Evolutionary conservation across 2,329 filamentous ascomycete genomes (phyloP), one percentile per base, ranked within the genome.

Genomic region (Aaosphaeria arxii): DNA sequence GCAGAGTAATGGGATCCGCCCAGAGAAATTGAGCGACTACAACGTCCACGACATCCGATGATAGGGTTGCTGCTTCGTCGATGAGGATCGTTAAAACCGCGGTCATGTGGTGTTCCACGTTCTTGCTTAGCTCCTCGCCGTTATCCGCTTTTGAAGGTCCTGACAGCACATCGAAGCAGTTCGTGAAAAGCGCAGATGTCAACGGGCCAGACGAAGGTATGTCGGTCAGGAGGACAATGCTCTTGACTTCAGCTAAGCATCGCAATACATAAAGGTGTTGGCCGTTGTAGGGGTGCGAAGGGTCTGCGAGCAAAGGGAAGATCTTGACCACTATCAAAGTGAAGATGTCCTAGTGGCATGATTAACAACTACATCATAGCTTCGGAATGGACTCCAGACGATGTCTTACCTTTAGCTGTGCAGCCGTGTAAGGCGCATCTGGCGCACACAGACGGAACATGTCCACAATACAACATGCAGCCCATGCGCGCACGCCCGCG

Each of bases 11-110:
- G 0, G 90, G 87, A 44, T 91, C 90, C 3, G 91, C 91, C 58
- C 94, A 85, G 47, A 99, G 77, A 62, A 99, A 99, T 68, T 99
- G 95, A 6, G 92, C 92, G 65, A 99, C 88, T 58, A 99, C 91
- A 30, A 92, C 85, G 66, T 99, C 92, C 17, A 96, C 84, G 2
- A 96, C 89, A 50, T 89, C 85, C 5, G 86, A 79, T 0, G 91
- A 89, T 13, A 99, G 78, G 35, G 82, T 84, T 1, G 82, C 76
- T 13, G 87, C 85, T 73, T 99, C 94, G 55, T 97, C 94, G 24
- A 99, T 87, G 45, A 99, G 75, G 44, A 86, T 88, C 40, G 87
- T 85, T 24, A 99, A 80, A 53, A 97, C 82, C 45, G 89, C 85
- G 24, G 87, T 94, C 81, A 99, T 89, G 66, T 94, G 87, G 62